Evolutionary conservation across 2,329 filamentous ascomycete genomes (phyloP).

Genomic region (Capronia americana): DNA sequence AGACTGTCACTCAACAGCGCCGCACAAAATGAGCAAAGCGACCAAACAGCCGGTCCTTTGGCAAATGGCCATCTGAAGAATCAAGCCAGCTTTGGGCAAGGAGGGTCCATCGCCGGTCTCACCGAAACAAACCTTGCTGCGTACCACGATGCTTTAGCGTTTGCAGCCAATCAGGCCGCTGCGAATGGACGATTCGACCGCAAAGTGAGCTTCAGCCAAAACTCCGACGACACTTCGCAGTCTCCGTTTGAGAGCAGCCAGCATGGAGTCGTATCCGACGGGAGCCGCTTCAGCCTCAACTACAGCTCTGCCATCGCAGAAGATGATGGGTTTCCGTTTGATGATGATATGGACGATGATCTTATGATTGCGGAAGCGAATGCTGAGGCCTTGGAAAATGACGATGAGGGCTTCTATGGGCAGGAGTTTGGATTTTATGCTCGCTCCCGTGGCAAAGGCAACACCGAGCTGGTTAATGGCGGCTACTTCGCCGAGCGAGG

Average conservation of each 20-base stretch:
- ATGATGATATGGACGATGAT: constrained; percentile 78
- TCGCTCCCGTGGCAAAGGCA: constrained; percentile 54
- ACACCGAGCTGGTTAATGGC: constrained; percentile 72
- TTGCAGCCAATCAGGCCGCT: constrained; percentile 78
- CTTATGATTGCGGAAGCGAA: constrained; percentile 94
- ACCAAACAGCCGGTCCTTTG: constrained; percentile 1
- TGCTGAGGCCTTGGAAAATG: constrained; percentile 87
- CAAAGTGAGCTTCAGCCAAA: constrained; percentile 57
- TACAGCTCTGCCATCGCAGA: constrained; percentile 50
- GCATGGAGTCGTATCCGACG: constrained; percentile 57
- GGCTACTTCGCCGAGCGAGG: constrained; percentile 86
- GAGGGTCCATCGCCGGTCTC: constrained; percentile 43
- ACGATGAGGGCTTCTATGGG: constrained; percentile 92
- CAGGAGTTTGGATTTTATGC: constrained; percentile 98
- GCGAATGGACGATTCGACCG: constrained; percentile 77
- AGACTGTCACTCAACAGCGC: background rate
- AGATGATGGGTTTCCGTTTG: constrained; percentile 60
- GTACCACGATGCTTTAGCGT: constrained; percentile 84
- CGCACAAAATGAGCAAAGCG: background rate
- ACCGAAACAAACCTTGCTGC: constrained; percentile 67
- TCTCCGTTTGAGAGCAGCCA: constrained; percentile 49
- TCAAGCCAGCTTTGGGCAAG: constrained; percentile 12
- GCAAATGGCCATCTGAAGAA: constrained; percentile 1
- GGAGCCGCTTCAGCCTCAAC: constrained; percentile 57
- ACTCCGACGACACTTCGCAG: constrained; percentile 46